Conservation (phyloP, 2,329 filamentous ascomycete species). For the Alternaria arbusti region DNA sequence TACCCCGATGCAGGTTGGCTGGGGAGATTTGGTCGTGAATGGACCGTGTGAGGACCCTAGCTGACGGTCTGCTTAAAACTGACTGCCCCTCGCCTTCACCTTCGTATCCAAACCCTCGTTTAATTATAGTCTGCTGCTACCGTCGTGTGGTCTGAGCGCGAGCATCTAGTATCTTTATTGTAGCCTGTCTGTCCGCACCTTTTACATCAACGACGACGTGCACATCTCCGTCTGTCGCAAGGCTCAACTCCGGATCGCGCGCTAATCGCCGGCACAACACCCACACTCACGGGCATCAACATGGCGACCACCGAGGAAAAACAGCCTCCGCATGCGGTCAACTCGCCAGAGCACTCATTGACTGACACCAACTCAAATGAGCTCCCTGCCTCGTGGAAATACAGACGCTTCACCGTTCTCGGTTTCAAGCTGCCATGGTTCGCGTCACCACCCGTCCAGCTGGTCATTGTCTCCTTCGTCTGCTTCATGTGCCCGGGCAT, state of each 20-base stretch:
- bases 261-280: background rate
- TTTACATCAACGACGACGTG: background rate
- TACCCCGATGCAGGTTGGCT: slow-evolving; percentile 21
- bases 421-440: slow-evolving; percentile 55
- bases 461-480: slow-evolving; percentile 58
- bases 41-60: slow-evolving; percentile 27
- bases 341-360: slow-evolving; percentile 39
- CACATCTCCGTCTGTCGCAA: background rate
- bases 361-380: slow-evolving; percentile 40
- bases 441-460: slow-evolving; percentile 57
- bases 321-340: slow-evolving; percentile 29
- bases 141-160: slow-evolving; percentile 20
- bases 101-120: slow-evolving; percentile 15
- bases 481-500: slow-evolving; percentile 63
- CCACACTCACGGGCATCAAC: slow-evolving; percentile 7
- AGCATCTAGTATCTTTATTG: slow-evolving; percentile 17
- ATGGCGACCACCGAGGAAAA: slow-evolving; percentile 40
- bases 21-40: slow-evolving; percentile 21
- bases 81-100: slow-evolving; percentile 27
- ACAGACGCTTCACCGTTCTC: slow-evolving; percentile 51
- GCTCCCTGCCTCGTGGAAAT: slow-evolving; percentile 56
- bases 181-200: background rate
- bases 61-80: slow-evolving; percentile 36
- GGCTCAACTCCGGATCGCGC: background rate
- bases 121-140: slow-evolving; percentile 17